A percentile compares a stretch with the other conserved stretches of the same genome.
phyloP scores from a whole-genome alignment of 306 rosid genomes.

The Amphicarpaea edgeworthii region DNA sequence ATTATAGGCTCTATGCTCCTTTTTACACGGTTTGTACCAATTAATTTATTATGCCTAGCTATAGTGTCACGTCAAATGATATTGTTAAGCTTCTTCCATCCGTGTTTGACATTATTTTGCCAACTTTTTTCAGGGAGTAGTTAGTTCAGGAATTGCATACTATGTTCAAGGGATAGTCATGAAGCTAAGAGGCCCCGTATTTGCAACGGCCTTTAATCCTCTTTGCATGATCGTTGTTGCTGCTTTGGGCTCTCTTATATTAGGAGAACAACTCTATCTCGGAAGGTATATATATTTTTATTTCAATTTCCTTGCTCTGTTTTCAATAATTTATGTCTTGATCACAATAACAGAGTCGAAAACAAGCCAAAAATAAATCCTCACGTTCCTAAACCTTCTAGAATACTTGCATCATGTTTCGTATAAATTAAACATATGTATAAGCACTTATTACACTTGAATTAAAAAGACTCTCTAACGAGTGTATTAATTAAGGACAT shows the following conservation, averaged over 20 bases:
- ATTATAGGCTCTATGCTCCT: conserved; percentile 67
- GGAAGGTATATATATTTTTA: conserved; percentile 59
- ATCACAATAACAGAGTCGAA: not conserved
- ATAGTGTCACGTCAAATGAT: too few species aligned
- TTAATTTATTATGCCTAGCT: not conserved
- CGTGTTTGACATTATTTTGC: too few species aligned
- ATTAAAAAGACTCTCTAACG: not conserved
- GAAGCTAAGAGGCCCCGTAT: conserved; percentile 73
- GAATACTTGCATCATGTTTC: not conserved
- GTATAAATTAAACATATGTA: not conserved
- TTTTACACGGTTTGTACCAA: conserved; percentile 59
- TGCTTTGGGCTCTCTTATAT: conserved; percentile 56
- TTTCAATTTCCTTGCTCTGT: not conserved
- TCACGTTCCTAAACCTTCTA: not conserved
- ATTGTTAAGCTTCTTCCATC: too few species aligned
- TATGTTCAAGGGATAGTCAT: conserved; percentile 72
- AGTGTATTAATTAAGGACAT: not conserved
- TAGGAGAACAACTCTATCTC: conserved; percentile 63
- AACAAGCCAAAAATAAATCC: not conserved
- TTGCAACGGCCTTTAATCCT: conserved; percentile 76
- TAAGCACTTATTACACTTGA: not conserved
- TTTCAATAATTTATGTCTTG: not conserved
- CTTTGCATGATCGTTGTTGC: conserved; percentile 73
- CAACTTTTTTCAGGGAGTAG: conserved; percentile 64
- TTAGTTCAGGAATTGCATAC: conserved; percentile 67